Evolutionary conservation across 169 alveolate species (phyloP).

Genomic region (Miamiensis avidus): DNA sequence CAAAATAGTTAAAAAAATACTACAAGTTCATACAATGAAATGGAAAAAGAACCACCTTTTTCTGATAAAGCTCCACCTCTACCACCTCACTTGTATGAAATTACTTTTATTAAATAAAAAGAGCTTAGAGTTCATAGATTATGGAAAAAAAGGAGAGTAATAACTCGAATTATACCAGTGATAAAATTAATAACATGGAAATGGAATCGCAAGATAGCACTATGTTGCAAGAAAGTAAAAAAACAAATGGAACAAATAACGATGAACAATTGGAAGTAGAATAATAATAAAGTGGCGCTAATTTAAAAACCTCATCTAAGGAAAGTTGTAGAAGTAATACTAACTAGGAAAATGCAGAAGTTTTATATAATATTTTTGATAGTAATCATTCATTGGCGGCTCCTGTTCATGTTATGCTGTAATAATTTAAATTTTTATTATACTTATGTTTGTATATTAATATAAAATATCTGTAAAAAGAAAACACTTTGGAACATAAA

Average conservation of each 20-base stretch:
- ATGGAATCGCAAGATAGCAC: slow-evolving; percentile 27
- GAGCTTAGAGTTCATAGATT: slow-evolving; percentile 9
- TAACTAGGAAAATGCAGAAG: slow-evolving; percentile 32
- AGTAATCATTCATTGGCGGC: not conserved
- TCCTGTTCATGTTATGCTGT: not conserved
- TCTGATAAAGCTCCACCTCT: slow-evolving; percentile 45
- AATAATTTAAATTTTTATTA: no score
- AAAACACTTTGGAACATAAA: not conserved
- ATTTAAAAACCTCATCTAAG: no score
- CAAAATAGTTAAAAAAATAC: no score
- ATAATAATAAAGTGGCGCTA: not conserved
- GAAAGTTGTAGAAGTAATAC: not conserved
- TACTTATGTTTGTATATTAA: no score
- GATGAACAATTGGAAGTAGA: not conserved
- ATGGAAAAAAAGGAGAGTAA: slow-evolving; percentile 30
- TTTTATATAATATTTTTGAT: not conserved
- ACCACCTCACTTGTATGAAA: slow-evolving; percentile 45
- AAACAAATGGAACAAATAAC: no score
- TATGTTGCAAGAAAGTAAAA: not conserved
- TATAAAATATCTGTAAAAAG: not conserved
- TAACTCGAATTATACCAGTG: not conserved
- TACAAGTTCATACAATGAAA: no score
- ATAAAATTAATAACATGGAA: slow-evolving; percentile 20
- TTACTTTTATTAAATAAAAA: slow-evolving; percentile 25
- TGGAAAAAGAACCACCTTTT: slow-evolving; percentile 11